These are phyloP conservation scores for Ophiocordyceps unilateralis DNA, from an alignment of 2,329 filamentous ascomycete genomes.

Conservation along the genomic window DNA sequence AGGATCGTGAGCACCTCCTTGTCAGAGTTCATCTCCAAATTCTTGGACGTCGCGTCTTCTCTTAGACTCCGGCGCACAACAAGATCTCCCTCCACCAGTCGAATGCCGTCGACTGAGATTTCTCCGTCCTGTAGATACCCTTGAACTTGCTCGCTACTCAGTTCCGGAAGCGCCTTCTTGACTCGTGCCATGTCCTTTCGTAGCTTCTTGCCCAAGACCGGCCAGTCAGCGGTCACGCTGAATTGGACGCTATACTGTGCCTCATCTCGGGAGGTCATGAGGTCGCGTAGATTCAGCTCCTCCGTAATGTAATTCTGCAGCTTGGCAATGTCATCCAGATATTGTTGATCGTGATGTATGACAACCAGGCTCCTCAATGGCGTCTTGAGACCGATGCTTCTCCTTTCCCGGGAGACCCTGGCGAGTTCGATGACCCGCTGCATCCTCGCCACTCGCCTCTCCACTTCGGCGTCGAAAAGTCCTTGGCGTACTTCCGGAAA, in stretches of 20 bases:
- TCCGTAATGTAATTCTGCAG: constrained; percentile 79
- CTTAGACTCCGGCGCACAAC: constrained; percentile 59
- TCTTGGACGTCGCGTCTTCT: constrained; percentile 51
- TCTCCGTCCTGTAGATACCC: constrained; percentile 55
- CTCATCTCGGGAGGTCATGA: constrained; percentile 74
- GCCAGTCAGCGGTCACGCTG: constrained; percentile 81
- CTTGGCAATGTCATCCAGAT: constrained; percentile 72
- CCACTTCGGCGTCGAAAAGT: constrained; percentile 71
- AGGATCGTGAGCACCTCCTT: constrained; percentile 82
- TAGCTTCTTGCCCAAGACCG: constrained; percentile 86
- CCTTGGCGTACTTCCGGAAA: constrained; percentile 83
- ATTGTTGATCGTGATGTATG: constrained; percentile 67
- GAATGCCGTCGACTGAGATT: constrained; percentile 74
- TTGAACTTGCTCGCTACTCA: constrained; percentile 70
- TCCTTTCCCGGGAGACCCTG: constrained; percentile 70
- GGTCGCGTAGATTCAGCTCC: constrained; percentile 77
- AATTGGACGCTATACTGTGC: constrained; percentile 85
- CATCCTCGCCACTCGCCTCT: constrained; percentile 79
- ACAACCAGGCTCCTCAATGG: constrained; percentile 81
- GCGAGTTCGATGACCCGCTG: constrained; percentile 88
- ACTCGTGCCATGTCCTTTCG: constrained; percentile 89
- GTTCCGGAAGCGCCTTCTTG: constrained; percentile 68
- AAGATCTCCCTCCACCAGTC: constrained; percentile 66
- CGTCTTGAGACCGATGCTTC: constrained; percentile 73
- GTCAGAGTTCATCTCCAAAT: constrained; percentile 75